phyloP scores from a whole-genome alignment of 2,329 filamentous ascomycete genomes.

The Alternaria novae-zelandiae region DNA sequence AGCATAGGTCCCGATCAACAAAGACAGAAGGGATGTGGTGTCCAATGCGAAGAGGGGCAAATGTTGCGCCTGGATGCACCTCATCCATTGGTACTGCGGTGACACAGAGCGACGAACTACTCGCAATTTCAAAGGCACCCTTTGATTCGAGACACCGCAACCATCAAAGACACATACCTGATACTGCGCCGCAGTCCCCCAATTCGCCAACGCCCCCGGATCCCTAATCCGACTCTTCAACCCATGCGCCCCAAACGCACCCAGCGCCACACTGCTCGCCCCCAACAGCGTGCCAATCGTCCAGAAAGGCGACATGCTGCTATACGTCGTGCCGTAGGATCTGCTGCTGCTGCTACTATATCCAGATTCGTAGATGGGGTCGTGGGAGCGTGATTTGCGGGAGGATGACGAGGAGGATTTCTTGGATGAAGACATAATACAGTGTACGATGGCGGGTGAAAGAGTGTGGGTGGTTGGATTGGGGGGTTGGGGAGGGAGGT shows the following conservation, averaged over 20 bases:
- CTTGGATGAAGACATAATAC: constrained; percentile 16
- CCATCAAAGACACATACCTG: constrained; percentile 64
- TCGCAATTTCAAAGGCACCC: no score
- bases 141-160: no score
- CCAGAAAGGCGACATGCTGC: constrained; percentile 59
- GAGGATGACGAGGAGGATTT: constrained; percentile 14
- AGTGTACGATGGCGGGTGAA: constrained; percentile 7
- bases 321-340: constrained; percentile 4
- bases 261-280: constrained; percentile 65
- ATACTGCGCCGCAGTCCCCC: constrained; percentile 71
- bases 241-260: constrained; percentile 73
- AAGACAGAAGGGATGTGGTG: background rate
- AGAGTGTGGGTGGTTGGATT: background rate
- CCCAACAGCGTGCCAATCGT: constrained; percentile 68
- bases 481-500: background rate
- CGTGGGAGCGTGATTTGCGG: constrained; percentile 7
- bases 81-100: no score
- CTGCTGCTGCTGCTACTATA: background rate
- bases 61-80: background rate
- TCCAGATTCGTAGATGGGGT: background rate
- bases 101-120: no score
- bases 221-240: constrained; percentile 67
- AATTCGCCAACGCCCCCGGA: constrained; percentile 65
- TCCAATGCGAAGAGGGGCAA: background rate
- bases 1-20: background rate